A percentile compares a stretch with the other conserved stretches of the same genome.
phyloP scores from a whole-genome alignment of 2,329 filamentous ascomycete species.

The Aspergillus sp. region DNA sequence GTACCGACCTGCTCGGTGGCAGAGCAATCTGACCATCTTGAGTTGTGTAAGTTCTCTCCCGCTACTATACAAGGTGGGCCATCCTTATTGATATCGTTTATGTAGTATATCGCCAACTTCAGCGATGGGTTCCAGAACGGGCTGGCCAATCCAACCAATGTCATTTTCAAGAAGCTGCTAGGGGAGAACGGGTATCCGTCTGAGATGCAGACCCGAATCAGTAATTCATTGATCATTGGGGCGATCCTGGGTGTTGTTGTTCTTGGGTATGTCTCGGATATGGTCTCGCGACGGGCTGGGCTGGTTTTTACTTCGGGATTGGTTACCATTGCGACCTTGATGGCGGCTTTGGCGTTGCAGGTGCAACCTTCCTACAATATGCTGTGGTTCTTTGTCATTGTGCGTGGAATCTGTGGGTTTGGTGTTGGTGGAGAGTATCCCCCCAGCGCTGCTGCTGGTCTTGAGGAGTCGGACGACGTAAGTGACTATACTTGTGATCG shows the following conservation, averaged over 20 bases:
- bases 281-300: constrained; percentile 28
- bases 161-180: constrained; percentile 31
- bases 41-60: constrained; percentile 25
- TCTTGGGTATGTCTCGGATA: constrained; percentile 30
- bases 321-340: constrained; percentile 29
- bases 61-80: background rate
- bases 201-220: constrained; percentile 32
- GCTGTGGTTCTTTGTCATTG: constrained; percentile 40
- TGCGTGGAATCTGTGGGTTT: constrained; percentile 38
- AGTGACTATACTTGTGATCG: background rate
- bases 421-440: constrained; percentile 42
- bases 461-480: constrained; percentile 37
- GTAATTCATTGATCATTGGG: constrained; percentile 30
- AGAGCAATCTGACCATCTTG: constrained; percentile 30
- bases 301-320: constrained; percentile 30
- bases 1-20: constrained; percentile 24
- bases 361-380: constrained; percentile 34
- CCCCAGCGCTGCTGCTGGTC: constrained; percentile 36
- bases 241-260: constrained; percentile 30
- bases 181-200: constrained; percentile 23
- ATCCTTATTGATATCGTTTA: background rate
- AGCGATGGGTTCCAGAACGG: constrained; percentile 33
- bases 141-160: constrained; percentile 34
- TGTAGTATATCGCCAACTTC: constrained; percentile 33
- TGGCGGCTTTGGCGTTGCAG: constrained; percentile 40